Percentiles rank a stretch among this genome's conserved stretches.
phyloP scores from a whole-genome alignment of 257 asterid species.

The Henckelia pumila region DNA sequence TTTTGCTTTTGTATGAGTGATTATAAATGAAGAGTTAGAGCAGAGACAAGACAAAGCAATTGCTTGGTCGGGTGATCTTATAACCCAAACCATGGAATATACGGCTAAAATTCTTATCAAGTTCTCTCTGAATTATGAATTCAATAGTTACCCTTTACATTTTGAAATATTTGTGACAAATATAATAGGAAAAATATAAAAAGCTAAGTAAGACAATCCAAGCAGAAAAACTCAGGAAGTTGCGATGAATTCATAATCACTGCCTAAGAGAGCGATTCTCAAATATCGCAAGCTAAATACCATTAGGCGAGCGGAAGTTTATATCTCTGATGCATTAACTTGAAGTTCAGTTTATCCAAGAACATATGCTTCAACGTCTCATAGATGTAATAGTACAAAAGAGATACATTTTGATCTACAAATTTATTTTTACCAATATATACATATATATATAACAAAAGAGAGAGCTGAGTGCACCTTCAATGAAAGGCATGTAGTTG shows the following conservation, averaged over 20 bases:
- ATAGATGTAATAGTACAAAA: background rate
- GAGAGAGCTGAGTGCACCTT: constrained; percentile 13
- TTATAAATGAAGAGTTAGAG: background rate
- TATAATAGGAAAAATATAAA: too few relatives aligned
- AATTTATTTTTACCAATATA: too few relatives aligned
- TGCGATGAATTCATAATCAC: background rate
- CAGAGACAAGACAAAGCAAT: background rate
- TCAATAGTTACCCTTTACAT: background rate
- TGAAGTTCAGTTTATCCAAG: background rate
- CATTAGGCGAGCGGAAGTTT: background rate
- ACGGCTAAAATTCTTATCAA: too few relatives aligned
- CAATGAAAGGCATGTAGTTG: background rate
- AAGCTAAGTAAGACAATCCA: background rate
- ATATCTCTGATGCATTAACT: background rate
- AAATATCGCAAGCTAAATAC: background rate
- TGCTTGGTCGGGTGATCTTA: background rate
- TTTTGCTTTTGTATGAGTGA: background rate
- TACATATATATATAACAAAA: too few relatives aligned
- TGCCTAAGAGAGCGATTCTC: background rate
- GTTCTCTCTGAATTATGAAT: background rate
- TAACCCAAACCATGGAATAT: background rate
- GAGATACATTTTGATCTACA: too few relatives aligned
- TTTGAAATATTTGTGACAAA: background rate
- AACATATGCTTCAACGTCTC: background rate
- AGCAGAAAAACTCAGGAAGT: background rate